Base-by-base conservation (phyloP, 2,329 filamentous ascomycete genomes). In the Madurella mycetomatis region DNA sequence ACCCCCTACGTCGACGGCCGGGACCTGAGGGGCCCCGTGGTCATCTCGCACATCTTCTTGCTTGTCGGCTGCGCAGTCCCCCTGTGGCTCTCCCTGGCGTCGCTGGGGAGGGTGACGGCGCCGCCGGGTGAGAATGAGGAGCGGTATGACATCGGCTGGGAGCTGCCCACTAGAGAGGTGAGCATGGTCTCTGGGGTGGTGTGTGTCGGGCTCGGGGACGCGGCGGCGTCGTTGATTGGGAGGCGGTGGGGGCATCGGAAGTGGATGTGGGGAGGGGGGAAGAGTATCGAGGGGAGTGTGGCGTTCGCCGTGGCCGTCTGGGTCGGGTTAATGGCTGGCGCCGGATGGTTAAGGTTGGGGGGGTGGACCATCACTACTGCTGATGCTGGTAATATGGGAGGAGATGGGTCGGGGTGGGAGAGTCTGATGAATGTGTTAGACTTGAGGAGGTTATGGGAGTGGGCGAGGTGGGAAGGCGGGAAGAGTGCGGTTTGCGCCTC, bases 221-320 rank as follows among this genome's bases (percentile, higher is more conserved):
- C 94, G 0, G 94, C 92, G 0, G 94, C 94, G 1, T 95, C 88
- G 13, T 78, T 99, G 1, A 86, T 97, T 49, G 94, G 94, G 1
- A 81, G 94, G 34, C 84, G 92, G 16, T 96, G 86, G 68, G 94
- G 94, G 3, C 84, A 85, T 30, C 80, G 83, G 34, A 97, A 96
- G 75, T 99, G 94, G 94, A 80, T 92, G 19, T 99, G 94, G 94
- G 89, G 90, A 13, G 94, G 94, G 4, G 92, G 92, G 13, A 99
- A 99, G 78, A 96, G 90, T 59, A 77, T 99, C 1, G 92, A 99
- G 71, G 94, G 94, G 52, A 86, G 82, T 60, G 62, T 86, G 7
- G 94, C 94, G 0, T 97, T 99, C 70, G 87, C 86, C 1, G 71
- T 75, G 4, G 92, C 90, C 2, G 94, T 97, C 4, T 87, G 86